phyloP scores from a whole-genome alignment of 768 basidiomycete genomes.

The Suillus placidus region DNA sequence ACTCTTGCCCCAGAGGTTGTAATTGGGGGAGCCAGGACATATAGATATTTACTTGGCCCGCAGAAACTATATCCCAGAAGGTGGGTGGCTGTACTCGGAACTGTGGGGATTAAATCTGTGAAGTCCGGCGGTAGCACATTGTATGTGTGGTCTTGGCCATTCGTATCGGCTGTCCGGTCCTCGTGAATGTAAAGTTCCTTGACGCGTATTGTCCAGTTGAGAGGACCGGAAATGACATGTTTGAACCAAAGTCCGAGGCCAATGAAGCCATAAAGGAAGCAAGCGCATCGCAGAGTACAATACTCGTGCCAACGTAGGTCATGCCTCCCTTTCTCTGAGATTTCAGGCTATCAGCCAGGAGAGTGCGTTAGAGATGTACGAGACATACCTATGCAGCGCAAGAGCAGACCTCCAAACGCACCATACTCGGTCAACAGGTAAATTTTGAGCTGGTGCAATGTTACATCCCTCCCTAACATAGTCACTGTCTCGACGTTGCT shows the following conservation, averaged over 20 bases:
- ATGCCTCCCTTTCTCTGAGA: conserved; percentile 1
- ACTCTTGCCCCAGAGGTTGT: background rate
- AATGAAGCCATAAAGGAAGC: background rate
- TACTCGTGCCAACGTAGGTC: background rate
- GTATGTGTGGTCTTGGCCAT: background rate
- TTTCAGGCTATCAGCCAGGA: background rate
- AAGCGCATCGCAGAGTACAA: background rate
- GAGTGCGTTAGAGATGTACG: background rate
- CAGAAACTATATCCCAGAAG: background rate
- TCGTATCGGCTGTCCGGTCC: background rate
- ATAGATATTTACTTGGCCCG: background rate
- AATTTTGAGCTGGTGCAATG: background rate
- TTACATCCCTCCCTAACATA: background rate
- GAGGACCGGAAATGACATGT: background rate
- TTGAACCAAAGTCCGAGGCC: background rate
- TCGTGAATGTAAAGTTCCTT: background rate
- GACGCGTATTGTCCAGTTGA: conserved; percentile 1
- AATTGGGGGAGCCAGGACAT: background rate
- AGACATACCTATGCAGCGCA: background rate
- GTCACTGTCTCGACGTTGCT: background rate
- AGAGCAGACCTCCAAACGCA: background rate
- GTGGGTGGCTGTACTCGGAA: background rate
- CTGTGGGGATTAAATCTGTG: background rate
- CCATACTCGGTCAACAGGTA: conserved; percentile 4
- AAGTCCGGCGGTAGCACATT: background rate